A percentile compares a stretch with the other conserved stretches of the same genome.
These are phyloP conservation scores for Aquanectria penicillioides DNA, from an alignment of 2,329 filamentous ascomycete species.

Conservation along the genomic window DNA sequence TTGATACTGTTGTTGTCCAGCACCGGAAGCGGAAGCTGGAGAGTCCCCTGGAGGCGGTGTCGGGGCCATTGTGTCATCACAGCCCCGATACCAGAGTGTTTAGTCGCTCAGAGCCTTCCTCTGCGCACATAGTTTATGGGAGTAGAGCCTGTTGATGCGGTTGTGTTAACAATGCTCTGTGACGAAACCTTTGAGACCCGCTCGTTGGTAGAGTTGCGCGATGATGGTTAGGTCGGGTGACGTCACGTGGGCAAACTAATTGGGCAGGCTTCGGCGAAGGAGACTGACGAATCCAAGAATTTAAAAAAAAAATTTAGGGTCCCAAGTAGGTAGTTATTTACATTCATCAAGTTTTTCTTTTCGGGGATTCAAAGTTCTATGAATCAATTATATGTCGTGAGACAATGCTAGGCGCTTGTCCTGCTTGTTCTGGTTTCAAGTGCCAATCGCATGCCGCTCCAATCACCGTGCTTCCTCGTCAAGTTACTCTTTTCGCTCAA, in stretches of 20 bases:
- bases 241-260: slow-evolving; percentile 38
- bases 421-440: no score
- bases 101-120: slow-evolving; percentile 4
- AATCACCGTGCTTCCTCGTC: no score
- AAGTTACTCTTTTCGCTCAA: slow-evolving; percentile 36
- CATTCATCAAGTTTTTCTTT: no score
- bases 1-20: slow-evolving; percentile 22
- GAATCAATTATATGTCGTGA: no score
- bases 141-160: slow-evolving; percentile 1
- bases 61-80: slow-evolving; percentile 43
- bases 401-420: no score
- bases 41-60: slow-evolving; percentile 45
- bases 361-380: no score
- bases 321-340: no score
- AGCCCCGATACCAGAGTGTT: slow-evolving; percentile 16
- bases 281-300: no score
- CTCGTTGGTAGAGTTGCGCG: slow-evolving; percentile 4
- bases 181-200: slow-evolving; percentile 13
- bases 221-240: slow-evolving; percentile 25
- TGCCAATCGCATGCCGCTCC: no score
- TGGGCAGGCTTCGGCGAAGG: no score
- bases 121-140: slow-evolving; percentile 13
- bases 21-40: slow-evolving; percentile 36
- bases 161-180: slow-evolving; percentile 10
- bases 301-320: no score